Conservation (phyloP, 163 green algal species). For the Chlamydomonas reinhardtii region DNA sequence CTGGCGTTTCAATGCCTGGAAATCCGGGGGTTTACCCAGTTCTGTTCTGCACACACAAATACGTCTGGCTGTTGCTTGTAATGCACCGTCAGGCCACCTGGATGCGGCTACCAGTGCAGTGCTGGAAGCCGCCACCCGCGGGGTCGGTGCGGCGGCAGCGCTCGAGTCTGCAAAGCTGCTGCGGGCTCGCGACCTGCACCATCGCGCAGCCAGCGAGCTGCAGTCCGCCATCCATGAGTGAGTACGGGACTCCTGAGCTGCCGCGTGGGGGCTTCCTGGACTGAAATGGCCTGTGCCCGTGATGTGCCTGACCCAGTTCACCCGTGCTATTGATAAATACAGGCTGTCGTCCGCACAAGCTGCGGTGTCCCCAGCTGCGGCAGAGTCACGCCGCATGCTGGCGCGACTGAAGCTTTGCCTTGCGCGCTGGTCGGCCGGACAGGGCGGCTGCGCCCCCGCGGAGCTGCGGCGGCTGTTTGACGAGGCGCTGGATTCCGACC, state of each 20-base stretch:
- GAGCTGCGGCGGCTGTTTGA: constrained; percentile 84
- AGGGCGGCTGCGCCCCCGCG: constrained; percentile 68
- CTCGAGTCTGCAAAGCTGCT: constrained; percentile 92
- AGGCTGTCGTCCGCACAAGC: no score
- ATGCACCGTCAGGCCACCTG: constrained; percentile 71
- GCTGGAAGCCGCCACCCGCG: constrained; percentile 77
- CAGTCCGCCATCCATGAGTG: constrained; percentile 48
- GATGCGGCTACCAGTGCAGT: constrained; percentile 85
- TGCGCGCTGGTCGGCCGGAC: constrained; percentile 87
- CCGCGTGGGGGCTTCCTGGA: no score
- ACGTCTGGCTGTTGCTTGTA: no score
- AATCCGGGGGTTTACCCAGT: no score
- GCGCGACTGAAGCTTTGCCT: constrained; percentile 75
- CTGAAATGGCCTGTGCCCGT: no score
- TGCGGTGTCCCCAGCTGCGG: background rate
- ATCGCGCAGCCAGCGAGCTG: constrained; percentile 85
- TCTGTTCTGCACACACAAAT: no score
- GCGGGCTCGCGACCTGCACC: constrained; percentile 79
- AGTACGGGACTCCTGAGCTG: background rate
- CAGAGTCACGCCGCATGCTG: constrained; percentile 1
- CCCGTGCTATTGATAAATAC: no score
- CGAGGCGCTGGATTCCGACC: constrained; percentile 68
- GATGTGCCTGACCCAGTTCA: no score
- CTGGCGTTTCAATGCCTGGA: no score
- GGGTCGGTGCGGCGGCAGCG: constrained; percentile 62